Conservation (phyloP, 495 filamentous ascomycete genomes). For the Penicilliopsis zonata region DNA sequence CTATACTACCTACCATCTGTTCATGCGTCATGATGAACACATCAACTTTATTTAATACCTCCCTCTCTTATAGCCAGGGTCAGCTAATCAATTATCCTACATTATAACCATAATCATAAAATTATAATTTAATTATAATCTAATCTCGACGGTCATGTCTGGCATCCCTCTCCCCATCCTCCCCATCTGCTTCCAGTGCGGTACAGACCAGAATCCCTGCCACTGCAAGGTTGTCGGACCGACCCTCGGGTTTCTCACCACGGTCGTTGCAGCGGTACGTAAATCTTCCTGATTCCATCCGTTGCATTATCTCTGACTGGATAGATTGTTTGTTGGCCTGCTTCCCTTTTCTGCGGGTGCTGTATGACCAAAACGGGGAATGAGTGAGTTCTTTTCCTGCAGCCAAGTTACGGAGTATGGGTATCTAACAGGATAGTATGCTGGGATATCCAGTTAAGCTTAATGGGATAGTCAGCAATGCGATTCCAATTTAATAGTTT, state of each 20-base stretch:
- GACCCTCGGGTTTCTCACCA: slow-evolving; percentile 32
- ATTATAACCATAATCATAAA: too few species aligned
- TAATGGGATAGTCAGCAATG: slow-evolving; percentile 39
- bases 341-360: slow-evolving; percentile 47
- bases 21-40: too few species aligned
- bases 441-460: slow-evolving; percentile 43
- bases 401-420: background rate
- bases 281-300: background rate
- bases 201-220: slow-evolving; percentile 49
- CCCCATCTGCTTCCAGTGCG: slow-evolving; percentile 43
- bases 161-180: slow-evolving; percentile 8
- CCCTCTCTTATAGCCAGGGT: too few species aligned
- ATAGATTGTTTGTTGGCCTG: slow-evolving; percentile 46
- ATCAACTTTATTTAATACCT: too few species aligned
- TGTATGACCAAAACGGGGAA: slow-evolving; percentile 43
- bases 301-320: background rate
- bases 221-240: slow-evolving; percentile 52
- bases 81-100: too few species aligned
- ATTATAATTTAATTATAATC: too few species aligned
- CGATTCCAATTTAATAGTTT: slow-evolving; percentile 36
- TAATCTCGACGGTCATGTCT: too few species aligned
- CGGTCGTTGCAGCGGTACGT: slow-evolving; percentile 41
- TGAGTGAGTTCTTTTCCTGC: slow-evolving; percentile 31
- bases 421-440: slow-evolving; percentile 24
- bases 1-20: too few species aligned